Evolutionary conservation across 2,329 filamentous ascomycete genomes (phyloP).

Genomic region (Huntiella abstrusa): DNA sequence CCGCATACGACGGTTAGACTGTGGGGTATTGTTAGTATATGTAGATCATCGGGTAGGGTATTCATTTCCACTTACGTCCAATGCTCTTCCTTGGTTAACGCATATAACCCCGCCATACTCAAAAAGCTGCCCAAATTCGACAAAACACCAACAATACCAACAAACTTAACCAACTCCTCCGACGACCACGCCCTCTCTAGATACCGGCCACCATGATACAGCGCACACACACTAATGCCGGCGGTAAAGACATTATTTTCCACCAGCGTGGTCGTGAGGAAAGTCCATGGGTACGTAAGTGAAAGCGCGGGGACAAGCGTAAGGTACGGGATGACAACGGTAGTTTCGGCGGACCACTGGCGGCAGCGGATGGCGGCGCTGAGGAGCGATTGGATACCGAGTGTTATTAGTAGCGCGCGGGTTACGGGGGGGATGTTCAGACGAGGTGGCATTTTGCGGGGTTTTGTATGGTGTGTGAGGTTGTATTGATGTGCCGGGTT

Average conservation of each 20-base stretch:
- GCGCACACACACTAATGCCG: constrained; percentile 52
- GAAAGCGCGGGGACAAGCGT: constrained; percentile 70
- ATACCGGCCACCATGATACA: constrained; percentile 88
- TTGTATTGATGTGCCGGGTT: too few species aligned
- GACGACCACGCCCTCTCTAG: constrained; percentile 92
- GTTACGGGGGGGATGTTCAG: constrained; percentile 89
- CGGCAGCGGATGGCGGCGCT: constrained; percentile 61
- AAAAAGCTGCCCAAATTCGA: constrained; percentile 63
- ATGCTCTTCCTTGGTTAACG: constrained; percentile 43
- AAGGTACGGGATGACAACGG: constrained; percentile 66
- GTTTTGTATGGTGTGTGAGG: background rate
- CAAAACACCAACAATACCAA: constrained; percentile 56
- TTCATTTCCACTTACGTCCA: constrained; percentile 41
- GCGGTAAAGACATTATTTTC: constrained; percentile 87
- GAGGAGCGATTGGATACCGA: constrained; percentile 62
- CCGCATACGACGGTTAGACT: constrained; percentile 72
- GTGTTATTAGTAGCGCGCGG: constrained; percentile 54
- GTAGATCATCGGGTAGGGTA: background rate
- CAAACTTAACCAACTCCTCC: constrained; percentile 76
- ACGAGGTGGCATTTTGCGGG: constrained; percentile 49
- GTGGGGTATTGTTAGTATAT: constrained; percentile 13
- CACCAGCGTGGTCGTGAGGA: constrained; percentile 68
- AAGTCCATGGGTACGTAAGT: constrained; percentile 82
- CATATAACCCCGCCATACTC: constrained; percentile 55
- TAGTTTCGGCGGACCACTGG: constrained; percentile 43